Base-by-base conservation (phyloP, 1,284 basidiomycete genomes). In the Limonomyces culmigenus region DNA sequence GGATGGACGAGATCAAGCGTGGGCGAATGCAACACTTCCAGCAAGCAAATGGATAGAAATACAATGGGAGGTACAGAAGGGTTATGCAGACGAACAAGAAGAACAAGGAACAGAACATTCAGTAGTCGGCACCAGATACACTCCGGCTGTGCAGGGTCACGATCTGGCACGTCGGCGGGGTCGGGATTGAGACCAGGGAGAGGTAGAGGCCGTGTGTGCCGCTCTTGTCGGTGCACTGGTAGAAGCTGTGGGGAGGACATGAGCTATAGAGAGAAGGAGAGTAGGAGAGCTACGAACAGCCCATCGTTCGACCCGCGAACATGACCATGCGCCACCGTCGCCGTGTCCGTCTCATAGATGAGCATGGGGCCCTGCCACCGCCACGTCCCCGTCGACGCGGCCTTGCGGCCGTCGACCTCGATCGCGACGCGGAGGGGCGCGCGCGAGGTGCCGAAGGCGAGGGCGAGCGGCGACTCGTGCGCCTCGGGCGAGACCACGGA, bases 281-380 rank as follows among this genome's bases (percentile, higher is more conserved):
- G 23, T 27, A 27, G n/a, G n/a, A 8, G n/a, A 27, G 8, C n/a
- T 27, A 27, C 23, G 23, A 8, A 27, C 23, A 27, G 23, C n/a
- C 67, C 67, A 27, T 55, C 42, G 42, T 68, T 67, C 20, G 55
- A 55, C 40, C 23, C 23, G 8, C 47, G 51, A 14, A 50, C 40
- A 5, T 15, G 30, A 10, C 30, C 30, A 10, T 27, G 8, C n/a
- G 8, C 8, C 8, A 27, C 8, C 8, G 23, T 8, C 8, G 16
- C 6, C 30, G 15, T 32, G 16, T 63, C 65, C 29, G 61, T 50
- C 38, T 69, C 64, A 46, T 67, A 72, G 39, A 60, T 58, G 20
- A 74, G 54, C 59, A 62, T 62, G n/a, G 66, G 66, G 14, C 67
- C 67, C 42, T 59, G 51, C 68, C 69, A 74, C 34, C 59, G 49